Conservation (phyloP, 73 alveolate genomes). For the Urostyla sp. region DNA sequence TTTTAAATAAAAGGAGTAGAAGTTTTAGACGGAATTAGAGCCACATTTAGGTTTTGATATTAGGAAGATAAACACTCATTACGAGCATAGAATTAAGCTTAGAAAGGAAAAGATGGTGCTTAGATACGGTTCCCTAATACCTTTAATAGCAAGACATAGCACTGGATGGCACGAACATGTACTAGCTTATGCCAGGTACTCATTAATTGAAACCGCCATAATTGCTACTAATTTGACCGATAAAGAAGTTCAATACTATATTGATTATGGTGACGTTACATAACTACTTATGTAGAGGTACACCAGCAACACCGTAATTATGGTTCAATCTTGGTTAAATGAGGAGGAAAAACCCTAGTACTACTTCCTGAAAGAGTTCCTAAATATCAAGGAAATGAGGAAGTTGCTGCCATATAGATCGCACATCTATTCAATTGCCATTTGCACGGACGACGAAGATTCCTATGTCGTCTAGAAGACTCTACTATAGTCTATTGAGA, state of each 20-base stretch:
- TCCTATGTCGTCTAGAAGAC: constrained; percentile 41
- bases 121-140: constrained; percentile 89
- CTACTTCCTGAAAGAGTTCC: constrained; percentile 87
- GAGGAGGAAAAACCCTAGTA: constrained; percentile 78
- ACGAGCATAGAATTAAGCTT: constrained; percentile 88
- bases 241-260: constrained; percentile 76
- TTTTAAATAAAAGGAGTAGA: constrained; percentile 67
- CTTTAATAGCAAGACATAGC: constrained; percentile 79
- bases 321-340: constrained; percentile 79
- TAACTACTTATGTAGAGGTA: constrained; percentile 63
- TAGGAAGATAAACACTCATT: constrained; percentile 89
- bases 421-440: constrained; percentile 20
- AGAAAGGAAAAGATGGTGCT: constrained; percentile 88
- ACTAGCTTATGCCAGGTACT: constrained; percentile 92
- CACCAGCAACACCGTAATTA: constrained; percentile 79
- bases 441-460: constrained; percentile 34
- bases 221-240: constrained; percentile 90
- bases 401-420: constrained; percentile 25
- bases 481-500: constrained; percentile 53
- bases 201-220: constrained; percentile 90
- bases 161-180: constrained; percentile 89
- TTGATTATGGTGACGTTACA: constrained; percentile 80
- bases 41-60: constrained; percentile 93
- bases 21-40: constrained; percentile 77
- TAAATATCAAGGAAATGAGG: constrained; percentile 38